A percentile compares a stretch with the other conserved stretches of the same genome.
Evolutionary conservation across 495 filamentous ascomycete species (phyloP).

Genomic region (Aspergillus campestris): DNA sequence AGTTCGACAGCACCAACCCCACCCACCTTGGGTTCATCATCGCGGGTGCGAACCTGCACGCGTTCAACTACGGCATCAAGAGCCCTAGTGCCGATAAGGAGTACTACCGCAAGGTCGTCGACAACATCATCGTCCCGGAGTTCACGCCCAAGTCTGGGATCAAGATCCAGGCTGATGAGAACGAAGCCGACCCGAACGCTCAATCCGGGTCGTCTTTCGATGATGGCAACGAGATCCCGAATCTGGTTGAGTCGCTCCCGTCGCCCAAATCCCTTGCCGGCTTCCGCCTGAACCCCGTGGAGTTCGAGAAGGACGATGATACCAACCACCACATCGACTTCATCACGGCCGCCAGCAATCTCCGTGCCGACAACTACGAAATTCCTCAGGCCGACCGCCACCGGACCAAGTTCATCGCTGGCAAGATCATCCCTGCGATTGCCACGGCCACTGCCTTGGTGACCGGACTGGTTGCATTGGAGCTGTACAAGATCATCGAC

Average conservation of each 20-base stretch:
- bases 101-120: conserved; percentile 68
- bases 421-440: conserved; percentile 99
- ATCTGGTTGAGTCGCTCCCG: conserved; percentile 59
- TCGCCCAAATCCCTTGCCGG: conserved; percentile 70
- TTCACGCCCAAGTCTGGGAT: conserved; percentile 87
- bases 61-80: conserved; percentile 96
- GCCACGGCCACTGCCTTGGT: conserved; percentile 95
- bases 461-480: conserved; percentile 84
- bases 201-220: conserved; percentile 46
- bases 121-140: conserved; percentile 93
- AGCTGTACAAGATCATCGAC: conserved; percentile 95
- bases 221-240: conserved; percentile 63
- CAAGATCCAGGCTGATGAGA: conserved; percentile 95
- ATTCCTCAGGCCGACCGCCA: conserved; percentile 87
- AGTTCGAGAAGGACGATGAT: conserved; percentile 99
- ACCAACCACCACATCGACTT: conserved; percentile 98
- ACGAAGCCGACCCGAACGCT: conserved; percentile 89
- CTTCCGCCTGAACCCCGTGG: conserved; percentile 82
- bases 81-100: conserved; percentile 54
- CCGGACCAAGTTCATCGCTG: conserved; percentile 99
- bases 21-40: conserved; percentile 83
- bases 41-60: conserved; percentile 85
- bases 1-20: conserved; percentile 74
- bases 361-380: conserved; percentile 95
- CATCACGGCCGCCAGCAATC: conserved; percentile 93